Evolutionary conservation across 192 early-diverging fungal genomes (phyloP), one percentile per base, ranked within the genome.

Genomic region (Coemansia asiatica): DNA sequence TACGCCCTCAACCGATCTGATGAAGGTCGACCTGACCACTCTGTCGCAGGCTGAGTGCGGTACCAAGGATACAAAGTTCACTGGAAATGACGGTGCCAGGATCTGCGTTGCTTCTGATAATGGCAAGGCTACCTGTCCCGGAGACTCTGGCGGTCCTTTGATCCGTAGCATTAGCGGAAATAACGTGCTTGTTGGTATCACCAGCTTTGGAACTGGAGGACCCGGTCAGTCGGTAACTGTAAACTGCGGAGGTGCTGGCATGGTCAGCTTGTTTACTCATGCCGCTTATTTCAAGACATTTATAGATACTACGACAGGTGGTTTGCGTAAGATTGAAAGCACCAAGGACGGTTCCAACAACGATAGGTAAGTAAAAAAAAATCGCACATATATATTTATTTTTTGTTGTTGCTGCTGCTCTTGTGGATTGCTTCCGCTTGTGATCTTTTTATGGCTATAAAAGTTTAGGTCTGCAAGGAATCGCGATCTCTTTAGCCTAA

Each of bases 81-180:
- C 51, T 10, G 79, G 74, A n/a, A 74, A 81, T 28, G 51, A 78
- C 47, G 83, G 79, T 1, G 49, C 65, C 1, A 65, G 67, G 23
- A 73, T 84, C 21, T 84, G 82, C 35, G 74, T 79, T 10, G 77
- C 77, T 21, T 70, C 67, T 1, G 74, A 84, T 35, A 58, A 35
- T 0, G 79, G 75, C 10, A 54, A 64, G 1, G 80, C 75, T 18
- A 77, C 80, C 0, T 85, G 84, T 51, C 74, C 74, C 0, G 84
- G 84, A 22, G 84, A 85, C 35, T 82, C 80, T 2, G 84, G 84
- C 3, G 84, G 84, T 9, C 84, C 80, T 1, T 38, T 85, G 63
- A 64, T 83, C 25, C 81, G 72, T 63, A 27, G 68, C 38, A 61
- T 73, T 22, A 62, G 63, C 27, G 76, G 83, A 22, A 68, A 60